Evolutionary conservation across 129 eudicot genomes (phyloP), one percentile per base, ranked within the genome.

Genomic region (Flaveria sonorensis): DNA sequence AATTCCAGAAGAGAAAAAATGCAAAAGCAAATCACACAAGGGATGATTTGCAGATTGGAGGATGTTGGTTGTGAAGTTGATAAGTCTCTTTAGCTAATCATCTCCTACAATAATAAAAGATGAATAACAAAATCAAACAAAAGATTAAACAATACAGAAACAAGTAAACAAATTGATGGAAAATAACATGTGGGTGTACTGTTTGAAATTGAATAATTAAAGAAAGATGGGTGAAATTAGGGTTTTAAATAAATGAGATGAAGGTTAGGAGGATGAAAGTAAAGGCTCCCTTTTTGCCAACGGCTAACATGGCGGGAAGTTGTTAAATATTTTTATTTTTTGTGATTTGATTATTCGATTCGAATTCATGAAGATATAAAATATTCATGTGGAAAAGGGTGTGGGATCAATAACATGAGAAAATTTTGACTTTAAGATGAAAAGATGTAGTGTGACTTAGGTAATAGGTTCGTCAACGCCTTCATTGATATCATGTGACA

Each of bases 241-340:
- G 87, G 42, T 70, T 87, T 82, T 85, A 85, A 59, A 67, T 47
- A 79, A 75, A 83, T 73, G 68, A 81, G 91, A 92, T 87, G 75
- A 86, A 82, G 80, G 87, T 87, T 92, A 92, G 96, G 96, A 89
- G 45, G 42, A 85, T 80, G 56, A 82, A 57, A 76, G 59, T 77
- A 71, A 78, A 81, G 83, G 89, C 97, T 85, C 95, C 88, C 96
- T 90, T 92, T 89, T 80, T 92, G 87, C 81, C 85, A 81, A 85
- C 79, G 85, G 76, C 92, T 85, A 83, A 80, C 74, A 80, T 88
- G 93, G 88, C 83, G 97, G 89, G 81, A 71, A 80, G 70, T 73
- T 16, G 11, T 61, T 16, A 48, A 68, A 68, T 59, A 26, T 3
- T 61, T 4, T 61, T 4, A 0, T 0, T 61, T 28, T 28, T 13